A percentile compares a stretch with the other conserved stretches of the same genome.
phyloP scores from a whole-genome alignment of 495 filamentous ascomycete species.

The Aspergillus homomorphus region DNA sequence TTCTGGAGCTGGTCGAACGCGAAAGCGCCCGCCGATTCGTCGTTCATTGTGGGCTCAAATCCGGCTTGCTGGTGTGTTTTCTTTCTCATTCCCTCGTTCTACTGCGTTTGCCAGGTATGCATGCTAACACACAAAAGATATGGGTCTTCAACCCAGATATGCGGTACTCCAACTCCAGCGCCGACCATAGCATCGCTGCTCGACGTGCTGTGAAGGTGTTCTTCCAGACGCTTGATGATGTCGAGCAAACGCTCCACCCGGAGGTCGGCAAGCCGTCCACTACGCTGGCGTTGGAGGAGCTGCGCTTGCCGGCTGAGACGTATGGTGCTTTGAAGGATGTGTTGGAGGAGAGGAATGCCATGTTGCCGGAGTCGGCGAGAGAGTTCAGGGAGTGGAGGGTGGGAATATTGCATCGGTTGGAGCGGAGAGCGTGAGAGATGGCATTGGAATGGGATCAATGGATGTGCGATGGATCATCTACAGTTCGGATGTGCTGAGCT shows the following conservation, averaged over 20 bases:
- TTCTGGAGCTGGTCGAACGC: conserved; percentile 48
- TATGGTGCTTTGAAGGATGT: conserved; percentile 40
- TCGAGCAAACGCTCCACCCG: conserved; percentile 52
- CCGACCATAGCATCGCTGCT: conserved; percentile 27
- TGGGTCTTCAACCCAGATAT: conserved; percentile 75
- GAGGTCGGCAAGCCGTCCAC: conserved; percentile 35
- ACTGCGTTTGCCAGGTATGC: conserved; percentile 24
- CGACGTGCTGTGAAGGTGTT: conserved; percentile 66
- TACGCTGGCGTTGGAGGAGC: conserved; percentile 59
- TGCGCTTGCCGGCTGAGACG: conserved; percentile 53
- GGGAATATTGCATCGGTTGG: conserved; percentile 54
- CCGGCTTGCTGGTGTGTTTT: conserved; percentile 40
- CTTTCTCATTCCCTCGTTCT: conserved; percentile 2
- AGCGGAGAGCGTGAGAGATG: no score
- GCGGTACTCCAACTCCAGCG: conserved; percentile 54
- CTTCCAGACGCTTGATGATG: conserved; percentile 50
- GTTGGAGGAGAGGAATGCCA: conserved; percentile 47
- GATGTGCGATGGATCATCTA: no score
- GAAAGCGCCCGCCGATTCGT: conserved; percentile 49
- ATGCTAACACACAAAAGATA: conserved; percentile 37
- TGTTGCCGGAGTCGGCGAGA: conserved; percentile 55
- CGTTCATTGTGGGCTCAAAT: conserved; percentile 37
- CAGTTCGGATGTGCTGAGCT: no score
- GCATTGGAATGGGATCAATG: no score
- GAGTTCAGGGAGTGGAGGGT: conserved; percentile 64